These are phyloP conservation scores for Taphrina deformans DNA, from an alignment of 1,139 yeast genomes.

Conservation along the genomic window DNA sequence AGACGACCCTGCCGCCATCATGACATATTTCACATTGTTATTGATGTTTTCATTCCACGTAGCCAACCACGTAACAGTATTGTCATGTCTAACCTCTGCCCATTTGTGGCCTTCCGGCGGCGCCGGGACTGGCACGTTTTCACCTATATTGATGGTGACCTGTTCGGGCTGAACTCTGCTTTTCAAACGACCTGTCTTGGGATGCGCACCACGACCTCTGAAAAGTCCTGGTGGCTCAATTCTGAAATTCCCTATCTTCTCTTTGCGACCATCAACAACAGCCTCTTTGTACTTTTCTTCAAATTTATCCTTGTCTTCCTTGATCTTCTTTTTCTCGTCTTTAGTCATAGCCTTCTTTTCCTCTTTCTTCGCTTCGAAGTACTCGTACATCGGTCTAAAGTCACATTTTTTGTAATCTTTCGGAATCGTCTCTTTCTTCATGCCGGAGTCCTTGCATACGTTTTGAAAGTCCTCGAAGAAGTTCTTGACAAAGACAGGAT, in stretches of 20 bases:
- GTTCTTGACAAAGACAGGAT: conserved; percentile 81
- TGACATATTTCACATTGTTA: conserved; percentile 78
- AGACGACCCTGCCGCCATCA: conserved; percentile 88
- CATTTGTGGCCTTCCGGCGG: conserved; percentile 88
- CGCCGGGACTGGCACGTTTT: conserved; percentile 68
- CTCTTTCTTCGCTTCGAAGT: conserved; percentile 69
- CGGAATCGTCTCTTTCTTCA: conserved; percentile 45
- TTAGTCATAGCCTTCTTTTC: conserved; percentile 66
- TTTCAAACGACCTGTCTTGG: conserved; percentile 80
- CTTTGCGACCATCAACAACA: conserved; percentile 79
- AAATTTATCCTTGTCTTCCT: conserved; percentile 66
- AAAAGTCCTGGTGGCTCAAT: conserved; percentile 96
- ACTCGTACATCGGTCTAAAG: conserved; percentile 69
- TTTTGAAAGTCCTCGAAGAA: conserved; percentile 75
- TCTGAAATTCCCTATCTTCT: conserved; percentile 88
- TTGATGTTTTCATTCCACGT: conserved; percentile 96
- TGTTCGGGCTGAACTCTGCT: conserved; percentile 82
- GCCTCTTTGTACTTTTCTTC: conserved; percentile 86
- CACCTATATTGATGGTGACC: conserved; percentile 77
- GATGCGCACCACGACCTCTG: conserved; percentile 96
- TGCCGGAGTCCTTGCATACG: conserved; percentile 68
- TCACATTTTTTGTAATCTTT: conserved; percentile 70
- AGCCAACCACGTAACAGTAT: conserved; percentile 92
- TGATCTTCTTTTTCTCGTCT: conserved; percentile 71
- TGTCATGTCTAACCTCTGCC: conserved; percentile 88